Conservation (phyloP, 257 asterid genomes). For the Cordia subcordata region DNA sequence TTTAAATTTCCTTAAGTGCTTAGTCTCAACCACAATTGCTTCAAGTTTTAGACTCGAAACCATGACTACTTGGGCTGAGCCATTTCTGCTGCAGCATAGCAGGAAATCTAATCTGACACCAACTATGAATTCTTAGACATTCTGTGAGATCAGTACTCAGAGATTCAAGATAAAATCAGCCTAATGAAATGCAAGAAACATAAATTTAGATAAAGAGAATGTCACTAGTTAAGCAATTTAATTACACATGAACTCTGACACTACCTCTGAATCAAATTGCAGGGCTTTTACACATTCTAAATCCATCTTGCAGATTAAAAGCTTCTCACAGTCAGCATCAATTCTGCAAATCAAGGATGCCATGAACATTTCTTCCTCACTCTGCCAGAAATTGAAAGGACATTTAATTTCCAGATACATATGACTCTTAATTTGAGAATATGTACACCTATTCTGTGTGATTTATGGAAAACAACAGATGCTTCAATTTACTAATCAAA, state of each 20-base stretch:
- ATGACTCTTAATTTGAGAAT: neutral
- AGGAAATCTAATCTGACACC: no score
- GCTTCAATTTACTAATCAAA: no score
- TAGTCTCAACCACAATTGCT: no score
- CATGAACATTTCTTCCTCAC: conserved; percentile 76
- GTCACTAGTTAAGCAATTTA: neutral
- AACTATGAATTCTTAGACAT: no score
- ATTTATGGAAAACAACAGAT: no score
- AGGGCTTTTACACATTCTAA: conserved; percentile 72
- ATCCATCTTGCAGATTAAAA: conserved; percentile 92
- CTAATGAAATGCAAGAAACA: no score
- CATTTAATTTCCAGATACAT: neutral
- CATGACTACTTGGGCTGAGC: no score
- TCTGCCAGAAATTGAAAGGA: conserved; percentile 35
- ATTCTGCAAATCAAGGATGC: conserved; percentile 86
- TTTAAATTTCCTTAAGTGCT: neutral
- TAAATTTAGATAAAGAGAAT: neutral
- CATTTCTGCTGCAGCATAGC: no score
- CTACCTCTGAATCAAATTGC: conserved; percentile 86
- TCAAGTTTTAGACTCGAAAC: no score
- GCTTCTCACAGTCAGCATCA: conserved; percentile 66
- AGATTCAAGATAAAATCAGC: no score
- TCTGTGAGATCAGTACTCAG: no score
- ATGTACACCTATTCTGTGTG: neutral
- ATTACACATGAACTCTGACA: neutral